Evolutionary conservation across 2,329 filamentous ascomycete genomes (phyloP).

Genomic region (Trichoderma atrobrunneum): DNA sequence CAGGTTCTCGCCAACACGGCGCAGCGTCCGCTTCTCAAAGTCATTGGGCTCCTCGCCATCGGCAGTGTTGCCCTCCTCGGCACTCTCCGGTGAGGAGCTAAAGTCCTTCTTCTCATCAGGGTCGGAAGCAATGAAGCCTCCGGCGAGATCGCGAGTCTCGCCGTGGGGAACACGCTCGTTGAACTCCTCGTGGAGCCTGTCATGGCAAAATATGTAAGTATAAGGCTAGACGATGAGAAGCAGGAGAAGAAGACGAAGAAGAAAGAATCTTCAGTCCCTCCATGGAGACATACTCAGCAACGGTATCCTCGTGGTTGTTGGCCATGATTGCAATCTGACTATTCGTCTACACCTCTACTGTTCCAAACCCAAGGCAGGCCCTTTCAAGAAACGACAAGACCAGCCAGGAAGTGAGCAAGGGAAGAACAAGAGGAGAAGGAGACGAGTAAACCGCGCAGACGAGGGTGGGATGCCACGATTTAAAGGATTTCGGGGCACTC

Average conservation of each 20-base stretch:
- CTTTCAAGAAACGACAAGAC: not conserved
- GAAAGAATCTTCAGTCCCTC: not conserved
- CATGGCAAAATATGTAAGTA: not conserved
- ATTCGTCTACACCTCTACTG: conserved; percentile 3
- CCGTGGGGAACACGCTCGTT: conserved; percentile 9
- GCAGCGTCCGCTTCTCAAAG: conserved; percentile 48
- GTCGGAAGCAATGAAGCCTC: conserved; percentile 16
- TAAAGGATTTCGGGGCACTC: conserved; percentile 11
- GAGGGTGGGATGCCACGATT: conserved; percentile 4
- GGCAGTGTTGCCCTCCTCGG: conserved; percentile 32
- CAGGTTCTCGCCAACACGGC: conserved; percentile 53
- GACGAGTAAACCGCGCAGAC: not conserved
- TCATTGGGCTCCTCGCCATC: conserved; percentile 54
- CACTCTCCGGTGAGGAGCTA: conserved; percentile 18
- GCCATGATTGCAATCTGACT: conserved; percentile 16
- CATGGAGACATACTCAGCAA: conserved; percentile 15
- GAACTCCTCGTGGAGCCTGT: conserved; percentile 19
- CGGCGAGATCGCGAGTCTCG: conserved; percentile 13
- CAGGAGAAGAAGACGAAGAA: not conserved
- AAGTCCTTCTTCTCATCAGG: conserved; percentile 18
- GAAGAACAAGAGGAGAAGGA: not conserved
- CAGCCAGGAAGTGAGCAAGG: not conserved
- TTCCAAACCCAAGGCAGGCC: conserved; percentile 7
- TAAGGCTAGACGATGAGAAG: not conserved
- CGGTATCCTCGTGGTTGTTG: conserved; percentile 19